phyloP scores from a whole-genome alignment of 805 yeast genomes.

The Wickerhamiella lipophila region DNA sequence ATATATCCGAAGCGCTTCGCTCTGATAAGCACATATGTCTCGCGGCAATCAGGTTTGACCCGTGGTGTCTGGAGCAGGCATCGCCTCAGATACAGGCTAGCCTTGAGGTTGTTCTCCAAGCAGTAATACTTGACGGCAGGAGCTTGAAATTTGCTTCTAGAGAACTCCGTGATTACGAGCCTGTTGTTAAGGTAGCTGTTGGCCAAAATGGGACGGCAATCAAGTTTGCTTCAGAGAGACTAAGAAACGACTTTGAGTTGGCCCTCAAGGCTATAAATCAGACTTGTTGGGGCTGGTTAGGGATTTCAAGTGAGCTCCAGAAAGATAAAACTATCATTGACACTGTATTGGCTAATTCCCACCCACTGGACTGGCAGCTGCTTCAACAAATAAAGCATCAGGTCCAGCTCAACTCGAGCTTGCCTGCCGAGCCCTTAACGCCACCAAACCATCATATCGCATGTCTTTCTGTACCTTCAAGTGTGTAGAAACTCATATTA shows the following conservation, averaged over 20 bases:
- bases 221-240: not conserved
- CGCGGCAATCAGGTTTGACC: not conserved
- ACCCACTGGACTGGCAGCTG: not conserved
- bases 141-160: not conserved
- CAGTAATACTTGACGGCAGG: not conserved
- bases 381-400: not conserved
- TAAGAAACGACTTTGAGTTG: not conserved
- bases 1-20: not conserved
- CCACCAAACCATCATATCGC: too few relatives aligned
- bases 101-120: not conserved
- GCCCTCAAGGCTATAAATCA: not conserved
- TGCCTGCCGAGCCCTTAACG: too few relatives aligned
- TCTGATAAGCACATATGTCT: not conserved
- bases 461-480: too few relatives aligned
- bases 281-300: not conserved
- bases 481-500: too few relatives aligned
- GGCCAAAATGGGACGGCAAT: not conserved
- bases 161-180: not conserved
- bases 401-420: not conserved
- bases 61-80: slow-evolving; percentile 1
- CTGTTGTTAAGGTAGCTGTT: not conserved
- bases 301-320: not conserved
- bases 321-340: not conserved
- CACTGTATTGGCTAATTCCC: not conserved
- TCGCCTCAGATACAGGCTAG: not conserved